Conservation (phyloP, 2,329 filamentous ascomycete species). For the Aspergillus neotritici region DNA sequence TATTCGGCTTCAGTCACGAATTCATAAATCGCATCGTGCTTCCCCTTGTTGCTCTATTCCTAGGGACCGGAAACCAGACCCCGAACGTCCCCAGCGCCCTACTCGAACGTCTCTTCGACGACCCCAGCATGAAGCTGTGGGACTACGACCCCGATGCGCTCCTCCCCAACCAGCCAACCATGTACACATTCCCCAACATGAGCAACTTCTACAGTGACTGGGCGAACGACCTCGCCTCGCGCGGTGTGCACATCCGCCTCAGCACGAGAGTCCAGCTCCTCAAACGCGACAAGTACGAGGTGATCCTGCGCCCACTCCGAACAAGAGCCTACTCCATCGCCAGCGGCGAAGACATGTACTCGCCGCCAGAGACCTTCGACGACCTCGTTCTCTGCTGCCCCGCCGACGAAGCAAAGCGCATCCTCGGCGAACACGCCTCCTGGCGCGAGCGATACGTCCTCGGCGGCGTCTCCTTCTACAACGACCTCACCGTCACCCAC, state of each 20-base stretch:
- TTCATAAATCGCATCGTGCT: conserved; percentile 67
- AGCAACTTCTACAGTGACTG: conserved; percentile 54
- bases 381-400: conserved; percentile 55
- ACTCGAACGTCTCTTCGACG: conserved; percentile 55
- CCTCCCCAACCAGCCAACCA: conserved; percentile 50
- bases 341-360: background rate
- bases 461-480: conserved; percentile 61
- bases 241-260: conserved; percentile 53
- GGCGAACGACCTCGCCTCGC: conserved; percentile 47
- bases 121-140: conserved; percentile 57
- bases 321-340: conserved; percentile 9
- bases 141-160: conserved; percentile 52
- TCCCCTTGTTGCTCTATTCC: conserved; percentile 66
- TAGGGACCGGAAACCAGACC: conserved; percentile 70
- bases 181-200: conserved; percentile 58
- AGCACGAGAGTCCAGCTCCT: conserved; percentile 34
- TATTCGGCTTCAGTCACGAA: conserved; percentile 64
- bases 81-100: conserved; percentile 65
- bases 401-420: conserved; percentile 50
- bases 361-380: conserved; percentile 48
- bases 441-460: conserved; percentile 63
- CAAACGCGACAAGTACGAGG: conserved; percentile 47
- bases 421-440: conserved; percentile 48
- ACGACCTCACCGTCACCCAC: conserved; percentile 59
- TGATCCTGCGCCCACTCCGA: conserved; percentile 38